A percentile compares a stretch with the other conserved stretches of the same genome.
phyloP scores from a whole-genome alignment of 495 filamentous ascomycete genomes.

The Neurospora sp. region DNA sequence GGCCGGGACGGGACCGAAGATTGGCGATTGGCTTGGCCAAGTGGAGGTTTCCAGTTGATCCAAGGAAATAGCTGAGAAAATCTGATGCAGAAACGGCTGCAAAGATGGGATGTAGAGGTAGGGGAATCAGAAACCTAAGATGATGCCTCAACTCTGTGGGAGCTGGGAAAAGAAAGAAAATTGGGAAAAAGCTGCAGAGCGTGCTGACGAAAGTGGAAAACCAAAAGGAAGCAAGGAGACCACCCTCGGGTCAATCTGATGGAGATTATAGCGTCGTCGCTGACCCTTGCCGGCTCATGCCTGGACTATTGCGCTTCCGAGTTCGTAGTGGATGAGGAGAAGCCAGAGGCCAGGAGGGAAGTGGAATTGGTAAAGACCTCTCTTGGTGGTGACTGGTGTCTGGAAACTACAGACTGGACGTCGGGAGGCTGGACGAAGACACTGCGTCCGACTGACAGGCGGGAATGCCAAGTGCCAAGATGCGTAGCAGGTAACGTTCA shows the following conservation, averaged over 20 bases:
- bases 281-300: background rate
- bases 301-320: background rate
- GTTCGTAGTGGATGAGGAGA: background rate
- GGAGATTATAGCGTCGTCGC: background rate
- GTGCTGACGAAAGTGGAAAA: background rate
- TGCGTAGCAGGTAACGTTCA: background rate
- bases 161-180: background rate
- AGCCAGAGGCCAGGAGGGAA: background rate
- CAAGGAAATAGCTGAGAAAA: background rate
- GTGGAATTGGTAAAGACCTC: background rate
- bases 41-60: background rate
- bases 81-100: background rate
- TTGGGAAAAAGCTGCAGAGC: background rate
- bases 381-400: background rate
- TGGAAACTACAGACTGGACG: no score
- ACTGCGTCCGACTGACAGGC: background rate
- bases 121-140: background rate
- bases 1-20: background rate
- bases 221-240: background rate
- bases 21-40: background rate
- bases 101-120: background rate
- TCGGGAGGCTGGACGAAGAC: background rate
- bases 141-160: background rate
- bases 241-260: background rate
- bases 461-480: background rate